Conservation (phyloP, 495 filamentous ascomycete species). For the Penicillium alfredii region DNA sequence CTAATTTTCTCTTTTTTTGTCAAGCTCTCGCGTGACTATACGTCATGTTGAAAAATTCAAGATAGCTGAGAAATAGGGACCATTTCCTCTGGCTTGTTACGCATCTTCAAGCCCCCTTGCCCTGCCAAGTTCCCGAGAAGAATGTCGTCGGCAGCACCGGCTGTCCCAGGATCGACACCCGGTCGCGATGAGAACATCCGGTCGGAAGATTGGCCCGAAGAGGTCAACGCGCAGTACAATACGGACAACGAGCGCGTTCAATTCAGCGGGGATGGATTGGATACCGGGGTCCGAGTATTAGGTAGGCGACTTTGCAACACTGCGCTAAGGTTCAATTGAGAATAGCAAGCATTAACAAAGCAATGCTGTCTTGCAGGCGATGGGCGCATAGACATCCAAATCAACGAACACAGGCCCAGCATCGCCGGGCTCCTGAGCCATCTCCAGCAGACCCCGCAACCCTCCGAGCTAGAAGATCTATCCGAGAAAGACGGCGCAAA, state of each 20-base stretch:
- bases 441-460: constrained; percentile 6
- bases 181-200: constrained; percentile 3
- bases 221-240: not conserved
- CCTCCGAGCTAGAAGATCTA: constrained; percentile 11
- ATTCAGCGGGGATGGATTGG: constrained; percentile 19
- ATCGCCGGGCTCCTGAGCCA: constrained; percentile 20
- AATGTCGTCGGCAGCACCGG: constrained; percentile 10
- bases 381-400: constrained; percentile 23
- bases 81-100: no score
- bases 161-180: constrained; percentile 1
- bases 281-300: constrained; percentile 21
- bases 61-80: no score
- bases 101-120: no score
- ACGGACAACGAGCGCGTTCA: constrained; percentile 1
- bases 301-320: constrained; percentile 7
- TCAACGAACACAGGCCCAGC: constrained; percentile 19
- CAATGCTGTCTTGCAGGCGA: constrained; percentile 15
- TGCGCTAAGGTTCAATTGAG: no score
- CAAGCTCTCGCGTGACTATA: no score
- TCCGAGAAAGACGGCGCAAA: not conserved
- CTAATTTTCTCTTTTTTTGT: no score
- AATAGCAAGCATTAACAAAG: no score
- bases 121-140: constrained; percentile 17
- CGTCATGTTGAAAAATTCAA: no score
- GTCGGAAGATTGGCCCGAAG: constrained; percentile 15